Conservation (phyloP, 345 rosid species). For the Cochlearia excelsa region DNA sequence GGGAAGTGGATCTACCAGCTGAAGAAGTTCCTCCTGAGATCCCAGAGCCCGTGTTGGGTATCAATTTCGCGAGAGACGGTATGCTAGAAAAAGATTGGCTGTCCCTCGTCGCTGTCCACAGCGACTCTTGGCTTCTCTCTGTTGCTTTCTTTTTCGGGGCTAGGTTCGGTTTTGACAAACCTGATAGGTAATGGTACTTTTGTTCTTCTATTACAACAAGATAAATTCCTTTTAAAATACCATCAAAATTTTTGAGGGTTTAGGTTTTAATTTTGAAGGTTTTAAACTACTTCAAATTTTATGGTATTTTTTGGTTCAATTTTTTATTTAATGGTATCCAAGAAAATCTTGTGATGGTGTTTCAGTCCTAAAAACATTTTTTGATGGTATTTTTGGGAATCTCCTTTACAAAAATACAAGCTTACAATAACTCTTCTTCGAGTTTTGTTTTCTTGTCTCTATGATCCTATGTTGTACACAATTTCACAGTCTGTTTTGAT, state of each 20-base stretch:
- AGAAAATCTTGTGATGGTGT: too few relatives aligned
- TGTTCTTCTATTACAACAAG: neutral
- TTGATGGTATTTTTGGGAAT: too few relatives aligned
- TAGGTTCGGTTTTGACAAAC: slow-evolving; percentile 80
- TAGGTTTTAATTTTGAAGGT: too few relatives aligned
- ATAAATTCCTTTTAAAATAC: too few relatives aligned
- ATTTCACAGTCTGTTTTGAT: slow-evolving; percentile 10
- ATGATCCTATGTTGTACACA: neutral
- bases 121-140: slow-evolving; percentile 76
- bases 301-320: too few relatives aligned
- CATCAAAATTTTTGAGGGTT: too few relatives aligned
- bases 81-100: slow-evolving; percentile 90
- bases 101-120: slow-evolving; percentile 60
- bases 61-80: slow-evolving; percentile 95
- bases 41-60: slow-evolving; percentile 93
- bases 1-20: slow-evolving; percentile 94
- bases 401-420: too few relatives aligned
- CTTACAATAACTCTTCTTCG: too few relatives aligned
- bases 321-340: too few relatives aligned
- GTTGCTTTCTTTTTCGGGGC: slow-evolving; percentile 93
- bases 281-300: too few relatives aligned
- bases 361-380: too few relatives aligned
- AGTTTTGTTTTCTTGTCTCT: too few relatives aligned
- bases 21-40: slow-evolving; percentile 97
- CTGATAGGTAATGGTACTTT: slow-evolving; percentile 59